phyloP scores from a whole-genome alignment of 768 basidiomycete genomes.

The Phlegmacium glaucopus region DNA sequence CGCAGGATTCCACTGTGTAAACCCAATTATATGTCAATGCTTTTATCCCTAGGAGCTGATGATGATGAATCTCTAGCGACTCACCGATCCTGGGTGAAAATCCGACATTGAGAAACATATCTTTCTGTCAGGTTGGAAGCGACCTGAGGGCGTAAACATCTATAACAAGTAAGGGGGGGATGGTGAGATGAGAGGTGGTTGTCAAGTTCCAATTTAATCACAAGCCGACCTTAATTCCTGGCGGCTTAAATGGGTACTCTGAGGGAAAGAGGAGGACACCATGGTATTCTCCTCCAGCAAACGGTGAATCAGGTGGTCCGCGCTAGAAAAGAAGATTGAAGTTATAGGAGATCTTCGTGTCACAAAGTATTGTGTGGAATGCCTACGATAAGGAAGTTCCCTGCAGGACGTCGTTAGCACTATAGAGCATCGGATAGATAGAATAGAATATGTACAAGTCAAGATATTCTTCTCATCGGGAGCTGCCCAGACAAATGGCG shows the following conservation, averaged over 20 bases:
- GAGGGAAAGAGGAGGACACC: conserved; percentile 89
- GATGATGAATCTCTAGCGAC: conserved; percentile 22
- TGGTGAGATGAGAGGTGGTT: conserved; percentile 4
- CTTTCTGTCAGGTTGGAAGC: conserved; percentile 90
- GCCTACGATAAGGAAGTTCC: conserved; percentile 92
- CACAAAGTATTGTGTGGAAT: conserved; percentile 1
- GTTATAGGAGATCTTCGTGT: conserved; percentile 8
- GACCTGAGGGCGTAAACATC: conserved; percentile 91
- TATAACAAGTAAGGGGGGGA: conserved; percentile 24
- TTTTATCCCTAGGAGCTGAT: neutral
- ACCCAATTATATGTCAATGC: conserved; percentile 2
- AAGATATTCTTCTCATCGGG: conserved; percentile 98
- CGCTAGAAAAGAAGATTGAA: conserved; percentile 47
- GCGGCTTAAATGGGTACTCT: conserved; percentile 96
- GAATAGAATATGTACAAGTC: conserved; percentile 61
- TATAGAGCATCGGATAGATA: neutral
- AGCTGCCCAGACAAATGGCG: conserved; percentile 92
- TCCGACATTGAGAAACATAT: conserved; percentile 99
- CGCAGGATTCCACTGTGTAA: conserved; percentile 83
- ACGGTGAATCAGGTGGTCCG: conserved; percentile 93
- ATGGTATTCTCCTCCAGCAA: conserved; percentile 89
- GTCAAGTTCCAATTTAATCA: neutral
- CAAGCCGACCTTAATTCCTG: conserved; percentile 82
- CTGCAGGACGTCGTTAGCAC: conserved; percentile 35
- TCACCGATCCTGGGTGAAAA: conserved; percentile 84